phyloP scores from a whole-genome alignment of 2,329 filamentous ascomycete species.

The Xylariaceae sp. region DNA sequence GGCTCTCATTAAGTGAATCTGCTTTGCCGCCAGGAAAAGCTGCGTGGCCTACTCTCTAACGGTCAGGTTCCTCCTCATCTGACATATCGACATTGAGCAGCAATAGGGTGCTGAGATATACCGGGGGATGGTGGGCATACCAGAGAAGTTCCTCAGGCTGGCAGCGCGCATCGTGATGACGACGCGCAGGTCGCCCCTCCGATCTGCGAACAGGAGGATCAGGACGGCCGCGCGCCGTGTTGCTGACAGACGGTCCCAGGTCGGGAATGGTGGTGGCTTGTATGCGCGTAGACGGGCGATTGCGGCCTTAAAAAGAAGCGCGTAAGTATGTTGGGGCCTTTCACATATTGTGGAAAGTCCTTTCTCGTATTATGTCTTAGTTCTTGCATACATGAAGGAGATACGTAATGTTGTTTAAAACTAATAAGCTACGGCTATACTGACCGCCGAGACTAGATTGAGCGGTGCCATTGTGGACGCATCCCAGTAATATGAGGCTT shows the following conservation, averaged over 20 bases:
- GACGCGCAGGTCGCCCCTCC: constrained; percentile 76
- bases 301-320: constrained; percentile 55
- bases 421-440: too few species aligned
- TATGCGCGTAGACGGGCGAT: constrained; percentile 67
- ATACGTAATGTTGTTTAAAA: neutral
- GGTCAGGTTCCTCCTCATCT: neutral
- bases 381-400: neutral
- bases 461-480: constrained; percentile 63
- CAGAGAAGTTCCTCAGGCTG: constrained; percentile 72
- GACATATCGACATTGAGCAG: neutral
- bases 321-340: constrained; percentile 38
- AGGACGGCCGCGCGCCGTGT: constrained; percentile 84
- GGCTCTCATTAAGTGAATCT: constrained; percentile 63
- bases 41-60: constrained; percentile 65
- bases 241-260: constrained; percentile 67
- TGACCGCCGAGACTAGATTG: constrained; percentile 60
- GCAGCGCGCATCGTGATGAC: constrained; percentile 73
- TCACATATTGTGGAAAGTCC: neutral
- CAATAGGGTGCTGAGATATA: neutral
- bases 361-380: neutral
- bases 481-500: constrained; percentile 63
- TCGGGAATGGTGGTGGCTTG: constrained; percentile 64
- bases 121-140: constrained; percentile 39
- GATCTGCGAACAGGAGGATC: constrained; percentile 86
- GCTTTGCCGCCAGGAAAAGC: constrained; percentile 84